phyloP scores from a whole-genome alignment of 179 eudicot species.

The Spinacia oleracea region DNA sequence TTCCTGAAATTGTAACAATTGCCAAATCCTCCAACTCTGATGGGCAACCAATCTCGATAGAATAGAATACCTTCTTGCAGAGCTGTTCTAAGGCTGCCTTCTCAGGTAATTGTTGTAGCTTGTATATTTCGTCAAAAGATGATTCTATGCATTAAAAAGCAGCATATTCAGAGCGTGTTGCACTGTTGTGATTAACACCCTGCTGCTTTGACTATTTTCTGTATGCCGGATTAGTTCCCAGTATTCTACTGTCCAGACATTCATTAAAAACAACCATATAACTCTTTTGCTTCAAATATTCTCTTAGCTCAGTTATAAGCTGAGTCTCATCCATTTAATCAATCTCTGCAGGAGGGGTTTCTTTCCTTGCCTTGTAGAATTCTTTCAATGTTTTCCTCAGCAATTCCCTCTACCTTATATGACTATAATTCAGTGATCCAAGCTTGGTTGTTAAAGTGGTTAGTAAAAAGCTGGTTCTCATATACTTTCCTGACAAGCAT shows the following conservation, averaged over 20 bases:
- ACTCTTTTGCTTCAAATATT: constrained; percentile 28
- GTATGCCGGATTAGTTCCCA: constrained; percentile 18
- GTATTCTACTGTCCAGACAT: constrained; percentile 29
- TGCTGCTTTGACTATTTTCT: constrained; percentile 22
- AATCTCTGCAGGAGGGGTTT: constrained; percentile 19
- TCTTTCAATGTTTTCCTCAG: constrained; percentile 15
- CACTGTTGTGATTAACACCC: constrained; percentile 31
- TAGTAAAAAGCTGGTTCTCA: constrained; percentile 19
- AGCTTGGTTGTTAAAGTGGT: constrained; percentile 28
- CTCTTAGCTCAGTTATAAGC: constrained; percentile 20
- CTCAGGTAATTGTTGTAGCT: not conserved
- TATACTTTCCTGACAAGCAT: constrained; percentile 32
- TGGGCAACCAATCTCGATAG: not conserved
- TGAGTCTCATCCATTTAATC: constrained; percentile 15
- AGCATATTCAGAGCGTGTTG: constrained; percentile 23
- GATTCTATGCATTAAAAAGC: constrained; percentile 20
- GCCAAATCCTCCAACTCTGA: constrained; percentile 15
- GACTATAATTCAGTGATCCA: constrained; percentile 37
- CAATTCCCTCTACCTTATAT: constrained; percentile 24
- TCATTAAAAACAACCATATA: constrained; percentile 37
- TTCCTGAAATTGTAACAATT: constrained; percentile 22
- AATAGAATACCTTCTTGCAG: constrained; percentile 19
- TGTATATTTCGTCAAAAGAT: not conserved
- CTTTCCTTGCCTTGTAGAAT: constrained; percentile 29
- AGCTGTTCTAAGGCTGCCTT: constrained; percentile 10